Evolutionary conservation across 1,284 basidiomycete genomes (phyloP).

Genomic region (Cerioporus squamosus): DNA sequence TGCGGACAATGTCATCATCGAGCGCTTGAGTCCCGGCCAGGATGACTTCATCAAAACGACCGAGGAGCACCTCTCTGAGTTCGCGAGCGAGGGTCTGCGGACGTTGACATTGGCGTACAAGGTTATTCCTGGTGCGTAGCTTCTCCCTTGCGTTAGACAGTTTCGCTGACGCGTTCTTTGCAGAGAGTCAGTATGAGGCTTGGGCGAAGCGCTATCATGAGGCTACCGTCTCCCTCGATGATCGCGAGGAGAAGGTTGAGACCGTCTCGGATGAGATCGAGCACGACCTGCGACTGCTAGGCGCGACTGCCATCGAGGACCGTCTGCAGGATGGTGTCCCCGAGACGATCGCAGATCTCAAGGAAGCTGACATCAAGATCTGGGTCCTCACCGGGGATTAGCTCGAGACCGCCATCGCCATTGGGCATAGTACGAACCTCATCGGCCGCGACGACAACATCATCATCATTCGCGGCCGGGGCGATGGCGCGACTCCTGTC

Average conservation of each 20-base stretch:
- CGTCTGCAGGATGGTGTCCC: slow-evolving; percentile 97
- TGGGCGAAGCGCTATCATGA: slow-evolving; percentile 87
- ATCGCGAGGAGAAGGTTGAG: slow-evolving; percentile 84
- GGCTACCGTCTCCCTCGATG: slow-evolving; percentile 79
- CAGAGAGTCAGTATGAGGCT: slow-evolving; percentile 76
- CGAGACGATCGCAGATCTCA: slow-evolving; percentile 94
- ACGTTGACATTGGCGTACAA: slow-evolving; percentile 95
- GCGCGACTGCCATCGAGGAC: slow-evolving; percentile 98
- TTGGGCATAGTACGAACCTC: slow-evolving; percentile 96
- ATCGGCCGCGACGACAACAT: slow-evolving; percentile 91
- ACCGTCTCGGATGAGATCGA: slow-evolving; percentile 84
- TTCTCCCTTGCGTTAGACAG: not conserved
- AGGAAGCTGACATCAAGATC: slow-evolving; percentile 96
- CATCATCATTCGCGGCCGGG: slow-evolving; percentile 88
- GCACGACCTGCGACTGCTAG: slow-evolving; percentile 80
- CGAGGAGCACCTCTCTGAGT: slow-evolving; percentile 85
- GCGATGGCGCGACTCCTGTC: slow-evolving; percentile 63
- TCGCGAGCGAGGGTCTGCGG: slow-evolving; percentile 88
- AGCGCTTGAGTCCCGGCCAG: slow-evolving; percentile 73
- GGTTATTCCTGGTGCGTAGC: slow-evolving; percentile 65
- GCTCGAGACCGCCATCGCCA: slow-evolving; percentile 96
- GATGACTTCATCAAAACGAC: slow-evolving; percentile 80
- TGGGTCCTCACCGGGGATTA: slow-evolving; percentile 99
- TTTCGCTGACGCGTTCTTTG: slow-evolving; percentile 20
- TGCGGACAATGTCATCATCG: slow-evolving; percentile 95